A percentile compares a stretch with the other conserved stretches of the same genome.
Evolutionary conservation across 257 asterid genomes (phyloP).

Genomic region (Anisodus acutangulus): DNA sequence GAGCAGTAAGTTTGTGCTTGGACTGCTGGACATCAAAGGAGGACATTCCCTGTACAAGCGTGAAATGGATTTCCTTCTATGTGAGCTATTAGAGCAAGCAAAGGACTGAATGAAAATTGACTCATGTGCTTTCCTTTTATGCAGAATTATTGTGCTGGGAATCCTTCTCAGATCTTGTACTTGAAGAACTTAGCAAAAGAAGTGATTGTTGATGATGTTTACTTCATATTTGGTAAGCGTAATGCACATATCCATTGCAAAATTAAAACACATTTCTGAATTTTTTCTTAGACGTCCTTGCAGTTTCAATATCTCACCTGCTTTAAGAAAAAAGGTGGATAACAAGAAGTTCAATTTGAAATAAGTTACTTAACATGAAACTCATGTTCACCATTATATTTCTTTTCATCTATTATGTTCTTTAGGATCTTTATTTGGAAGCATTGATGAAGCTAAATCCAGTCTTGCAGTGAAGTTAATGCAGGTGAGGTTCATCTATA

Average conservation of each 20-base stretch:
- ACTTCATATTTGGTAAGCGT: constrained; percentile 77
- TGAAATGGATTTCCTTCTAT: not conserved
- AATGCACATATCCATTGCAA: constrained; percentile 19
- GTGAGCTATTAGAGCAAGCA: not conserved
- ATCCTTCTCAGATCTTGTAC: constrained; percentile 79
- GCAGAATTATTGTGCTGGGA: constrained; percentile 90
- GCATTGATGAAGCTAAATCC: constrained; percentile 71
- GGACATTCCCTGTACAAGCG: constrained; percentile 5
- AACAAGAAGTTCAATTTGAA: not conserved
- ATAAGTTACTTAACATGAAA: not conserved
- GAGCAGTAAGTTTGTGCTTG: not conserved
- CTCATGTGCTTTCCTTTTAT: constrained; percentile 16
- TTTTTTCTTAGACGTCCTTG: constrained; percentile 1
- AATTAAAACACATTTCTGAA: not conserved
- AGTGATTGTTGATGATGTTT: constrained; percentile 80
- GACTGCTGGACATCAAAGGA: not conserved
- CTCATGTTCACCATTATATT: not conserved
- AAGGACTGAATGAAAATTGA: not conserved
- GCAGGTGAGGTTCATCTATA: constrained; percentile 68
- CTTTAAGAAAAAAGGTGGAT: not conserved
- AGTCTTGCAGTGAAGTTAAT: constrained; percentile 77
- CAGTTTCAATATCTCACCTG: not conserved
- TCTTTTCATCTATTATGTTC: constrained; percentile 28
- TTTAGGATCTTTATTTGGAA: constrained; percentile 84
- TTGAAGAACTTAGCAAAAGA: constrained; percentile 90